Percentiles rank a stretch among this genome's conserved stretches.
phyloP scores from a whole-genome alignment of 2,329 filamentous ascomycete genomes.

The Cercospora zeina region DNA sequence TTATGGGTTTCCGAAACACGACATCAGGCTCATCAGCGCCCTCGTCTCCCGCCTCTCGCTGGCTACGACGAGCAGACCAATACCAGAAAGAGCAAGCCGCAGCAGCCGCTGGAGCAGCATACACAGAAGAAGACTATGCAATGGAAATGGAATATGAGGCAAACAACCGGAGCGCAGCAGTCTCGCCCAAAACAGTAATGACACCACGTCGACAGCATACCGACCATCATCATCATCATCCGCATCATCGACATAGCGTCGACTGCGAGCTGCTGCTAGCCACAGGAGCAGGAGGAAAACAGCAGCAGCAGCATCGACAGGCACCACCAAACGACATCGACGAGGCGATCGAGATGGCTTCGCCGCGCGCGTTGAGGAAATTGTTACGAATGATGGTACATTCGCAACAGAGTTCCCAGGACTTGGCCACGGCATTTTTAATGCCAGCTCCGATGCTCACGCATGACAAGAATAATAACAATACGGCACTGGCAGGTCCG shows the following conservation, averaged over 20 bases:
- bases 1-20: constrained; percentile 8
- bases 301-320: not conserved
- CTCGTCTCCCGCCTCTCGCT: constrained; percentile 15
- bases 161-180: not conserved
- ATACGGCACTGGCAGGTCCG: no score
- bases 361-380: constrained; percentile 13
- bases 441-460: not conserved
- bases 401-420: constrained; percentile 14
- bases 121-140: not conserved
- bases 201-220: not conserved
- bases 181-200: not conserved
- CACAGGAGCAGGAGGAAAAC: not conserved
- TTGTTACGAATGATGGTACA: constrained; percentile 22
- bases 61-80: constrained; percentile 10
- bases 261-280: constrained; percentile 6
- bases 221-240: not conserved
- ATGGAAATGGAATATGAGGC: constrained; percentile 14
- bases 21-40: not conserved
- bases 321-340: not conserved
- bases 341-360: constrained; percentile 18
- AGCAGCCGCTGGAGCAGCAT: not conserved
- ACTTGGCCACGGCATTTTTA: constrained; percentile 15
- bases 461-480: no score
- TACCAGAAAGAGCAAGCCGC: constrained; percentile 12
- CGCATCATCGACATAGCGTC: not conserved